Base-by-base conservation (phyloP, 2,329 filamentous ascomycete genomes). In the Pseudocercospora cruenta region DNA sequence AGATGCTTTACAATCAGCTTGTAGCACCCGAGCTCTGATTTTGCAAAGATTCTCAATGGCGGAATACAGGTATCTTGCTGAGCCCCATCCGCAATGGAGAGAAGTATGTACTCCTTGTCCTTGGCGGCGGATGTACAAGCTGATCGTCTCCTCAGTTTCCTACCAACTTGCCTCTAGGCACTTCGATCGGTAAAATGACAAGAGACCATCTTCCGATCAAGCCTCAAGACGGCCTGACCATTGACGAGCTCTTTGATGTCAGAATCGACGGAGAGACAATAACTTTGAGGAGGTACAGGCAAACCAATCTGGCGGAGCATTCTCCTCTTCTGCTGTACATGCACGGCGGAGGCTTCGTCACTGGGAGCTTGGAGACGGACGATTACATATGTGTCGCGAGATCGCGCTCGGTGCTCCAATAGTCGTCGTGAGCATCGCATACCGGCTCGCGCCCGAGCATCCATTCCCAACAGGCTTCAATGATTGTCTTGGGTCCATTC, bases 401-500 rank as follows among this genome's bases (percentile, higher is more conserved):
- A 58, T 55, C 8, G 54, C 53, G 12, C 9, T 33, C 26, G 28
- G 54, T 24, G 59, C 45, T 55, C 53, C 58, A 22, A 26, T 54
- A 19, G 16, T 61, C 24, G 63, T 62, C 6, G 43, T 60, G 10
- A 60, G 57, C 36, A 24, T 60, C 43, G 31, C 33, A 21, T 62
- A 65, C 45, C 63, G 63, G 14, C 51, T 65, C 21, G 63, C 58
- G 28, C 63, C 63, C 2, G 51, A 66, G 39, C 43, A 62, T 58
- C 36, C 53, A 14, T 62, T 62, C n/a, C 59, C 51, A 19, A 31
- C 22, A 12, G 49, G 49, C 2, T 61, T 58, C 39, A 14, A 55
- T 2, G 63, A 65, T 22, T 62, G 39, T 24, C 39, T 53, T 6
- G 24, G 33, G n/a, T 53, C 36, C 26, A 61, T 39, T 22, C 24